These are phyloP conservation scores for Lolium perenne DNA, from an alignment of 176 grass and related monocot species.

Conservation along the genomic window DNA sequence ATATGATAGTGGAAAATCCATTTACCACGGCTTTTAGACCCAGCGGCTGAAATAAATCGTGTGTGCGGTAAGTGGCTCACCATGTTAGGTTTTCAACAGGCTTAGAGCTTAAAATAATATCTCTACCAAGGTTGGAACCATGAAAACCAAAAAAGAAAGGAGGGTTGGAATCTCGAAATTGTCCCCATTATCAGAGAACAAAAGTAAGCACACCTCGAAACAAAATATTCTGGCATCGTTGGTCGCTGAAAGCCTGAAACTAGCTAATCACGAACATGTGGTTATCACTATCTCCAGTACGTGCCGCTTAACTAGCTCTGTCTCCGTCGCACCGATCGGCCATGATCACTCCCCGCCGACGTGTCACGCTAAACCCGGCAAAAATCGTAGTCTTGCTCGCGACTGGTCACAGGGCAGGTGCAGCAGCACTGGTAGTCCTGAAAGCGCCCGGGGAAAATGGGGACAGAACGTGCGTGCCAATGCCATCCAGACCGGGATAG, in stretches of 20 bases:
- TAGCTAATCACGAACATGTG: background rate
- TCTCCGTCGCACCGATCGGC: constrained; percentile 19
- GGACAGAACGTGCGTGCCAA: background rate
- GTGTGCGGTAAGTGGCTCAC: too few relatives aligned
- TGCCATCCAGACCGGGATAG: background rate
- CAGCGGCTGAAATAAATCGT: too few relatives aligned
- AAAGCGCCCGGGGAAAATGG: background rate
- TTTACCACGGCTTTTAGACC: too few relatives aligned
- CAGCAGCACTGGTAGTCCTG: constrained; percentile 17
- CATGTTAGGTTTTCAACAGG: too few relatives aligned
- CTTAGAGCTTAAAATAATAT: too few relatives aligned
- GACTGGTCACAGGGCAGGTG: constrained; percentile 26
- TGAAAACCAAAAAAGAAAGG: too few relatives aligned
- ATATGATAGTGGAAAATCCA: too few relatives aligned
- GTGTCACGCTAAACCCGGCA: constrained; percentile 6
- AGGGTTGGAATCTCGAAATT: background rate
- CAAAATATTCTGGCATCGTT: background rate
- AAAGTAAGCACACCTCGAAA: background rate
- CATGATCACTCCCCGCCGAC: background rate
- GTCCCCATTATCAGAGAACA: background rate
- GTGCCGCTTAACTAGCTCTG: background rate
- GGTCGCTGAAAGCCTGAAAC: background rate
- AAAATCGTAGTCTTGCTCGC: constrained; percentile 6
- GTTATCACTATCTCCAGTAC: background rate
- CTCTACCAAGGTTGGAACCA: too few relatives aligned